A percentile compares a stretch with the other conserved stretches of the same genome.
Evolutionary conservation across 208 protist genomes (phyloP).

Genomic region (Acanthamoeba healyi): DNA sequence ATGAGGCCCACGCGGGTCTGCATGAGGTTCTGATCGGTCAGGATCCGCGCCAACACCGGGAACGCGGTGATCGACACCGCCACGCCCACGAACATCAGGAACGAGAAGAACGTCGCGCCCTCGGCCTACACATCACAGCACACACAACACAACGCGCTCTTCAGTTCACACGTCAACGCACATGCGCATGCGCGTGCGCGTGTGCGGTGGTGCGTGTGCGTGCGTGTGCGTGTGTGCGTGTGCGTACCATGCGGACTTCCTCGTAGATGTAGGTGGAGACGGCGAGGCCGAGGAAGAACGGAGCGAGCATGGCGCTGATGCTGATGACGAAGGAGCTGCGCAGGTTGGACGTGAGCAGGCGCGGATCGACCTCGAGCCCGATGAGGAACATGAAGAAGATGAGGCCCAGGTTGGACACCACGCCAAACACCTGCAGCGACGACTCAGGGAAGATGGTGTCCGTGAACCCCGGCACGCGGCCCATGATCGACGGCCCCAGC

Average conservation of each 20-base stretch:
- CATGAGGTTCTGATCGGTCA: conserved; percentile 83
- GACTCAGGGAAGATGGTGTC: conserved; percentile 15
- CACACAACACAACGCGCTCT: too few species aligned
- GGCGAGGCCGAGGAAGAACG: conserved; percentile 19
- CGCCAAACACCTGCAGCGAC: conserved; percentile 50
- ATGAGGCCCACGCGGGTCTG: conserved; percentile 79
- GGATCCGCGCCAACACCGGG: conserved; percentile 86
- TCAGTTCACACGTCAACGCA: not conserved
- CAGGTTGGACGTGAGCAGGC: conserved; percentile 76
- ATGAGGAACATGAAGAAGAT: conserved; percentile 83
- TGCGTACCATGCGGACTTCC: not conserved
- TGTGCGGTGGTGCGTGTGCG: too few species aligned
- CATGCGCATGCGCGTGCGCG: not conserved
- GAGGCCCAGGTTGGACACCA: conserved; percentile 81
- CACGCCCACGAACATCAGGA: conserved; percentile 84
- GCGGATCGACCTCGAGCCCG: conserved; percentile 80
- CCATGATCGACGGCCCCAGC: conserved; percentile 78
- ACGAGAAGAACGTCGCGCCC: conserved; percentile 70
- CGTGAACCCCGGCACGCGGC: conserved; percentile 43
- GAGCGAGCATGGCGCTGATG: conserved; percentile 42
- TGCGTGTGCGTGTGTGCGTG: too few species aligned
- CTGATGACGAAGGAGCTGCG: conserved; percentile 71
- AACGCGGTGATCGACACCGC: conserved; percentile 88
- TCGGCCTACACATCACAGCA: not conserved
- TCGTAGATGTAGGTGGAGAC: conserved; percentile 50